Conservation (phyloP, 441 rosid species). For the Adansonia gregorii region DNA sequence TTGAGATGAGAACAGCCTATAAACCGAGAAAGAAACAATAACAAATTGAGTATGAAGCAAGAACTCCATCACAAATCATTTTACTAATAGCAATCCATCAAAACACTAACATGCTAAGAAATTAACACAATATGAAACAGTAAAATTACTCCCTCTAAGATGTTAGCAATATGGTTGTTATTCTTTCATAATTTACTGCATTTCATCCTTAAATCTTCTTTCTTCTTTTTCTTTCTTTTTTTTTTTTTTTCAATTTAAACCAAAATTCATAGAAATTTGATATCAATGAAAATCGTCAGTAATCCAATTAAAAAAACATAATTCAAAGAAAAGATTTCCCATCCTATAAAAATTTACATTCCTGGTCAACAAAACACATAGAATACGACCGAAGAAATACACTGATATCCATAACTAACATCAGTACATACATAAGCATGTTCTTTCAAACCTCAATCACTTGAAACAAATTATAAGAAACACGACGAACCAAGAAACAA, state of each 20-base stretch:
- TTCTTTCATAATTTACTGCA: too few relatives aligned
- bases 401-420: background rate
- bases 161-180: background rate
- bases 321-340: background rate
- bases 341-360: background rate
- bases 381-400: background rate
- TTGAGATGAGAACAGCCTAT: conserved; percentile 51
- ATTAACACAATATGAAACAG: background rate
- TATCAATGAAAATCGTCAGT: background rate
- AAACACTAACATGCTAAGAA: background rate
- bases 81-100: conserved; percentile 9
- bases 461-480: background rate
- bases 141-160: background rate
- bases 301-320: background rate
- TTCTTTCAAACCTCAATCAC: conserved; percentile 5
- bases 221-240: too few relatives aligned
- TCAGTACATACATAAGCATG: background rate
- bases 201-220: background rate
- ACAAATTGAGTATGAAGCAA: conserved; percentile 7
- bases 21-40: conserved; percentile 11
- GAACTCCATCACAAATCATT: background rate
- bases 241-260: background rate
- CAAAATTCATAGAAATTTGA: background rate
- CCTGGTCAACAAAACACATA: background rate
- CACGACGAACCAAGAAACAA: background rate